These are phyloP conservation scores for Aspergillus hortae DNA, from an alignment of 2,329 filamentous ascomycete genomes.

Conservation along the genomic window DNA sequence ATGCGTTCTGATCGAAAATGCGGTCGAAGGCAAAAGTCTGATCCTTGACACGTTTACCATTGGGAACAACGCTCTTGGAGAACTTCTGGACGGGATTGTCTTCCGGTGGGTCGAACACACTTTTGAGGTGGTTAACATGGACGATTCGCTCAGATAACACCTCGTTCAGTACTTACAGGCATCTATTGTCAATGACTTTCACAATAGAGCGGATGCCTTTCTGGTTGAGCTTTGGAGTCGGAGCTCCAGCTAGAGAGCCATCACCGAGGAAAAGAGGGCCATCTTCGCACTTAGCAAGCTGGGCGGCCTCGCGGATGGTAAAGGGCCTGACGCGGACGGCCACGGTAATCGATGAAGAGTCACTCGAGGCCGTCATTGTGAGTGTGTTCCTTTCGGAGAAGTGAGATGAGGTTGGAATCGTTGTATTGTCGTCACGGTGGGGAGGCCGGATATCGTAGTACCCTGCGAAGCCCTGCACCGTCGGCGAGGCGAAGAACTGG, in stretches of 20 bases:
- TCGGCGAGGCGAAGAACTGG: slow-evolving; percentile 10
- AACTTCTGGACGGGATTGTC: slow-evolving; percentile 89
- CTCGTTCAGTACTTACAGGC: slow-evolving; percentile 64
- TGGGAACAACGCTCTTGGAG: slow-evolving; percentile 72
- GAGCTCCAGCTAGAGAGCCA: slow-evolving; percentile 83
- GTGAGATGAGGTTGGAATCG: slow-evolving; percentile 14
- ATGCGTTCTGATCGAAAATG: slow-evolving; percentile 93
- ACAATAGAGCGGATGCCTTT: slow-evolving; percentile 88
- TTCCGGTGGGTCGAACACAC: slow-evolving; percentile 95
- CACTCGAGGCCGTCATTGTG: slow-evolving; percentile 41
- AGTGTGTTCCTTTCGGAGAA: slow-evolving; percentile 7
- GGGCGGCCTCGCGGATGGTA: slow-evolving; percentile 88
- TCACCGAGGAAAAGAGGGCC: slow-evolving; percentile 92
- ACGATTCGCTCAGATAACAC: too few species aligned
- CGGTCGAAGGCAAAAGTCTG: slow-evolving; percentile 96
- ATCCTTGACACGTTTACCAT: slow-evolving; percentile 91
- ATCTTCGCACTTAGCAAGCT: slow-evolving; percentile 74
- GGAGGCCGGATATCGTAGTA: slow-evolving; percentile 18
- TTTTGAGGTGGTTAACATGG: slow-evolving; percentile 34
- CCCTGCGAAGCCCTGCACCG: slow-evolving; percentile 17
- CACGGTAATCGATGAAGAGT: slow-evolving; percentile 50
- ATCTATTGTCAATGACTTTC: slow-evolving; percentile 94
- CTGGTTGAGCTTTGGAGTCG: slow-evolving; percentile 77
- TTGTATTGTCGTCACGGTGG: slow-evolving; percentile 4
- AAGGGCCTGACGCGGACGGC: slow-evolving; percentile 63